phyloP scores from a whole-genome alignment of 441 rosid genomes.

The Jatropha multifida region DNA sequence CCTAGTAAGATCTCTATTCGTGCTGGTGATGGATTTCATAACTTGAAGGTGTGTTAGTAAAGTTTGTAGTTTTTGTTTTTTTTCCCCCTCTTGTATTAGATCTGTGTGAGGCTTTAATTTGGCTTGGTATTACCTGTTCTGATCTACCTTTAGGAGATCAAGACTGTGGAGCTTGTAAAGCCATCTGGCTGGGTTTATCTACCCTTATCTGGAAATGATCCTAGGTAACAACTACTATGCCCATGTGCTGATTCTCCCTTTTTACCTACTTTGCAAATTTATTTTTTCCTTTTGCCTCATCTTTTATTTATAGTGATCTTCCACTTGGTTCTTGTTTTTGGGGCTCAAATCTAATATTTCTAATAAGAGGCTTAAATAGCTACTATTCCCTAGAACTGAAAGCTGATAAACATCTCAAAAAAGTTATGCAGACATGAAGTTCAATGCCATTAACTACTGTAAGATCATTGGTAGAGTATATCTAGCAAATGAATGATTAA shows the following conservation, averaged over 20 bases:
- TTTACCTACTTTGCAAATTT: neutral
- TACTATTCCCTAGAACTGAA: neutral
- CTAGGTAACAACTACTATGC: constrained; percentile 43
- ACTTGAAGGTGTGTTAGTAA: constrained; percentile 60
- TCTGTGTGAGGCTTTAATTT: neutral
- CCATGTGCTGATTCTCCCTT: neutral
- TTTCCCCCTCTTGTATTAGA: neutral
- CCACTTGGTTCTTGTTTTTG: neutral
- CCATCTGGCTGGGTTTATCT: constrained; percentile 83
- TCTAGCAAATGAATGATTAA: neutral
- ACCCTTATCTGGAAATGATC: constrained; percentile 81
- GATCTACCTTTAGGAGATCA: constrained; percentile 62
- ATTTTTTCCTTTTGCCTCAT: neutral
- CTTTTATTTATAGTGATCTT: neutral
- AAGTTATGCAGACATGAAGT: neutral
- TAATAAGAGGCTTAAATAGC: neutral
- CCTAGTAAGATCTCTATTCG: constrained; percentile 87
- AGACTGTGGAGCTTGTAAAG: constrained; percentile 77
- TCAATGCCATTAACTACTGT: neutral
- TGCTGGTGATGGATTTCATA: constrained; percentile 95
- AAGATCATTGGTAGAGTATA: neutral
- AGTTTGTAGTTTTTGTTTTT: neutral
- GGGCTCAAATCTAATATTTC: neutral
- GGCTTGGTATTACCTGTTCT: neutral
- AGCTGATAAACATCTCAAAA: neutral